Percentiles rank a stretch among this genome's conserved stretches.
Evolutionary conservation across 176 grass and related monocot species (phyloP).

Genomic region (Cenchrus purpureus): DNA sequence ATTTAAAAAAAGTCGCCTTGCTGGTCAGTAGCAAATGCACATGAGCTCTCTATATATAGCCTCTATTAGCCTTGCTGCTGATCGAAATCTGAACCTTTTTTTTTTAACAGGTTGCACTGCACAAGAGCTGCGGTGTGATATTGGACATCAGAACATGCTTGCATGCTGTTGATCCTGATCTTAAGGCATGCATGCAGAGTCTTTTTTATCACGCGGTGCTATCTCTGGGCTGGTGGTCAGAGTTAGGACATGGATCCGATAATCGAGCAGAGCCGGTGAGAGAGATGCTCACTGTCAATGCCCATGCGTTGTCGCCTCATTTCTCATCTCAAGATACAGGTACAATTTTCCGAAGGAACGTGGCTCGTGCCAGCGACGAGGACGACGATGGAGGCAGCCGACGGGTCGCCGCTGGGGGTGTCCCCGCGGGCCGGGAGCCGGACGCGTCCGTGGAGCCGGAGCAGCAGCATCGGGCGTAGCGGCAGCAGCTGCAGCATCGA

Average conservation of each 20-base stretch:
- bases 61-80: too few species aligned
- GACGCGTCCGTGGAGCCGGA: slow-evolving; percentile 33
- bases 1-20: neutral
- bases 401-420: slow-evolving; percentile 29
- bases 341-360: neutral
- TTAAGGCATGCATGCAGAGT: slow-evolving; percentile 32
- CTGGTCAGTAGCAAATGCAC: neutral
- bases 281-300: neutral
- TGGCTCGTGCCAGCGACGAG: neutral
- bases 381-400: slow-evolving; percentile 42
- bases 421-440: slow-evolving; percentile 29
- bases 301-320: neutral
- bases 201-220: neutral
- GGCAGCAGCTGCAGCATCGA: slow-evolving; percentile 20
- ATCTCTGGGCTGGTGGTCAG: slow-evolving; percentile 16
- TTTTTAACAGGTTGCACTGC: too few species aligned
- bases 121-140: neutral
- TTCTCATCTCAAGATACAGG: slow-evolving; percentile 24
- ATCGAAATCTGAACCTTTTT: too few species aligned
- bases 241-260: slow-evolving; percentile 28
- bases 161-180: neutral
- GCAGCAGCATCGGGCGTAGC: slow-evolving; percentile 39
- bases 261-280: slow-evolving; percentile 27
- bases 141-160: neutral
- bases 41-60: too few species aligned